Evolutionary conservation across 768 basidiomycete species (phyloP).

Genomic region (Panaeolus papilionaceus): DNA sequence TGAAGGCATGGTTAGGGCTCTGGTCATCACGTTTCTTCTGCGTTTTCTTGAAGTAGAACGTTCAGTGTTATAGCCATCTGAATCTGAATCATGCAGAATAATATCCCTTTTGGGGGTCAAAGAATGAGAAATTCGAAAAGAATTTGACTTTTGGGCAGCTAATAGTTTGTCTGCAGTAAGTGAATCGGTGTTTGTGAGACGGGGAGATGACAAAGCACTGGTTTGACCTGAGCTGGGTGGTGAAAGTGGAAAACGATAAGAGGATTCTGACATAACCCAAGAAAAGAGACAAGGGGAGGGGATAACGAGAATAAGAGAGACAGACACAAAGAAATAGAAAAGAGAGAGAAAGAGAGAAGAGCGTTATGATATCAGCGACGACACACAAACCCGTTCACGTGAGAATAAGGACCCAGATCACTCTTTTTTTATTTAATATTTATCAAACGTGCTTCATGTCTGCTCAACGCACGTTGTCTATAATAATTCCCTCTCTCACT

Average conservation of each 20-base stretch:
- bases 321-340: slow-evolving; percentile 3
- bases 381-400: slow-evolving; percentile 34
- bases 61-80: slow-evolving; percentile 54
- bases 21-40: slow-evolving; percentile 37
- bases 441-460: slow-evolving; percentile 32
- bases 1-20: slow-evolving; percentile 46
- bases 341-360: slow-evolving; percentile 12
- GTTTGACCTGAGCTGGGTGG: slow-evolving; percentile 34
- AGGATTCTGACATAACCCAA: slow-evolving; percentile 18
- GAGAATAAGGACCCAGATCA: slow-evolving; percentile 33
- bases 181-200: slow-evolving; percentile 26
- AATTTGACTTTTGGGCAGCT: slow-evolving; percentile 19
- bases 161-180: slow-evolving; percentile 29
- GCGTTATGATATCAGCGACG: slow-evolving; percentile 31
- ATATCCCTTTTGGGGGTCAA: slow-evolving; percentile 33
- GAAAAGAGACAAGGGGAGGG: slow-evolving; percentile 12
- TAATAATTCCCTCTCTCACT: neutral
- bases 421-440: slow-evolving; percentile 30
- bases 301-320: slow-evolving; percentile 1
- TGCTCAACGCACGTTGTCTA: slow-evolving; percentile 21
- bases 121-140: slow-evolving; percentile 36
- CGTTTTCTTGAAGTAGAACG: slow-evolving; percentile 39
- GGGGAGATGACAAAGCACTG: slow-evolving; percentile 31
- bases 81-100: slow-evolving; percentile 43
- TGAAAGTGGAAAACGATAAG: slow-evolving; percentile 32